Evolutionary conservation across 2,329 filamentous ascomycete species (phyloP).

Genomic region (Fusarium bactridioides): DNA sequence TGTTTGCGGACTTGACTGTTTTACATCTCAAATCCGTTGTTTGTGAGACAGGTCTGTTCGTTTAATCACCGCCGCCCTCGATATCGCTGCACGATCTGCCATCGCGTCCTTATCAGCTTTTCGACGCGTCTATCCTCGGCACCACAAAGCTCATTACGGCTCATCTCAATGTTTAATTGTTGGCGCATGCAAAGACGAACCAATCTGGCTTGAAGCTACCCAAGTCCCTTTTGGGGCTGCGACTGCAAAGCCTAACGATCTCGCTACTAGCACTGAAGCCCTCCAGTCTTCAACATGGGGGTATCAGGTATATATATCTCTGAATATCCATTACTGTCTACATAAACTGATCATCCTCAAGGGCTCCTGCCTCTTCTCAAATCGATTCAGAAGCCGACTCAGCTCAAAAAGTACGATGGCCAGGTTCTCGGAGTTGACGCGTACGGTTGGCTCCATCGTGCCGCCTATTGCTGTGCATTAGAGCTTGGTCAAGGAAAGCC

Average conservation of each 20-base stretch:
- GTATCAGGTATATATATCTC: conserved; percentile 44
- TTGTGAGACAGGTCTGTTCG: neutral
- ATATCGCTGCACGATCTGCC: conserved; percentile 20
- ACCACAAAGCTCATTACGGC: conserved; percentile 4
- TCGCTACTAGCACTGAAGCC: conserved; percentile 16
- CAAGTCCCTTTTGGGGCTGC: conserved; percentile 28
- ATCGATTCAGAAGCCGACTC: conserved; percentile 90
- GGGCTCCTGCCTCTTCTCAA: conserved; percentile 92
- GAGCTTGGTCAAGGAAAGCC: conserved; percentile 90
- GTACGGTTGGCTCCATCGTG: conserved; percentile 98
- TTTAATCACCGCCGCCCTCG: neutral
- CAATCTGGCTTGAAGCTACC: conserved; percentile 26
- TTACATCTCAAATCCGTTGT: neutral
- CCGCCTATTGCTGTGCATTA: conserved; percentile 86
- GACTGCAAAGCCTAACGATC: conserved; percentile 18
- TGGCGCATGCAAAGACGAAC: conserved; percentile 23
- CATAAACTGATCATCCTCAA: conserved; percentile 47
- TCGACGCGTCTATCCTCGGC: conserved; percentile 33
- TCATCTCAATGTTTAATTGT: conserved; percentile 20
- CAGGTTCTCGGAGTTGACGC: conserved; percentile 94
- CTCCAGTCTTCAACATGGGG: conserved; percentile 45
- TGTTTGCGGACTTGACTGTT: neutral
- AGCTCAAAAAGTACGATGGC: conserved; percentile 85
- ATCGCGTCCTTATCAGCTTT: conserved; percentile 32
- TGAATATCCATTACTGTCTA: neutral